A percentile compares a stretch with the other conserved stretches of the same genome.
These are phyloP conservation scores for Torulaspora franciscae DNA, from an alignment of 805 yeast genomes.

Conservation along the genomic window DNA sequence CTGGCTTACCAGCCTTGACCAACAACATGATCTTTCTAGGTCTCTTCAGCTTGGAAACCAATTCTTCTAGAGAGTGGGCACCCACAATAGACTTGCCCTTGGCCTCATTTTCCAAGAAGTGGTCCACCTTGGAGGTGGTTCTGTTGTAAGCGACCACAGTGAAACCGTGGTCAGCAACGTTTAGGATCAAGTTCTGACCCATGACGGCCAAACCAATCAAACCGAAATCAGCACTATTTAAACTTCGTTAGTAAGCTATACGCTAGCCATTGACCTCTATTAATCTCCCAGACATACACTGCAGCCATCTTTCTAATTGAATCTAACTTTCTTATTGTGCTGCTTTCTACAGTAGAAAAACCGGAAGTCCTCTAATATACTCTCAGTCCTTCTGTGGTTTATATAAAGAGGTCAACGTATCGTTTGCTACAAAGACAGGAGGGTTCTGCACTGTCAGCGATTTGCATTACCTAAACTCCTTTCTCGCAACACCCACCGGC, in stretches of 20 bases:
- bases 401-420: slow-evolving; percentile 1
- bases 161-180: slow-evolving; percentile 98
- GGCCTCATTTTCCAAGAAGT: slow-evolving; percentile 89
- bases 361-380: background rate
- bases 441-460: background rate
- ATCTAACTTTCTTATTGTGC: background rate
- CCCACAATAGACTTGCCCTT: slow-evolving; percentile 96
- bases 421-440: background rate
- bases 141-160: slow-evolving; percentile 98
- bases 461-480: background rate
- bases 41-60: slow-evolving; percentile 82
- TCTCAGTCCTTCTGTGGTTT: background rate
- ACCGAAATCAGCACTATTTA: slow-evolving; percentile 72
- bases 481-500: background rate
- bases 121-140: slow-evolving; percentile 93
- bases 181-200: slow-evolving; percentile 97
- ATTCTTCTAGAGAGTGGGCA: slow-evolving; percentile 87
- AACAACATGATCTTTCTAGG: slow-evolving; percentile 93
- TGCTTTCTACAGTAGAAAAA: background rate
- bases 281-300: slow-evolving; percentile 6
- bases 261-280: background rate
- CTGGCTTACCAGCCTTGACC: slow-evolving; percentile 96
- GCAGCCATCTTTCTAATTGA: slow-evolving; percentile 9
- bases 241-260: background rate
- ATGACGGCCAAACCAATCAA: slow-evolving; percentile 99